Base-by-base conservation (phyloP, 441 rosid species). In the Breynia disticha region DNA sequence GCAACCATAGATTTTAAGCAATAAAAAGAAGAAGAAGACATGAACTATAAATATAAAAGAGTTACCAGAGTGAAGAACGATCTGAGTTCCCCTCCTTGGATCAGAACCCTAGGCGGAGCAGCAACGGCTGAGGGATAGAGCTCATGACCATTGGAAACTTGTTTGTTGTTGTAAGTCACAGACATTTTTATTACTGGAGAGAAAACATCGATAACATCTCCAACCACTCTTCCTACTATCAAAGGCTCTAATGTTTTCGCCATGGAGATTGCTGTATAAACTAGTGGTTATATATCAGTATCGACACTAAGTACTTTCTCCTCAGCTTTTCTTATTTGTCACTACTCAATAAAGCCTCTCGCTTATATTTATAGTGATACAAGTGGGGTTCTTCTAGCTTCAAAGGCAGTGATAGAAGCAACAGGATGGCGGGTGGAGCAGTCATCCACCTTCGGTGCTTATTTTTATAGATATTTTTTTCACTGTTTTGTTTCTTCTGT, bases 121-220 rank as follows among this genome's bases (percentile, higher is more conserved):
- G 76, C 59, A 48, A 86, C 76, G 4, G 68, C 13, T 7, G 88
- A 83, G 64, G 91, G 91, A 55, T 62, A 59, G 61, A 86, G 59
- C 68, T 86, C 88, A 57, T 67, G 73, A n/a, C 91, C 95, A 66
- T 76, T 83, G 55, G 32, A 67, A 65, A 86, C 86, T 60, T 60
- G 78, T 63, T 59, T 79, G 62, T 72, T 66, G 63, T 53, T 70
- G 66, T 75, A 86, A 52, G 66, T 67, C 16, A 78, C 82, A 24
- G 49, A 59, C 81, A 86, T 78, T 54, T 60, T 73, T 13, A 72
- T 67, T 56, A 67, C 65, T 42, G 84, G 80, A 4, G 56, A 69
- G 80, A 86, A 86, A 43, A 52, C 44, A 57, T 83, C 95, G 50
- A 83, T 75, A 53, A 86, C 91, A 60, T 86, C 91, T 65, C 95